These are phyloP conservation scores for Saccharomycopsis phalli DNA, from an alignment of 1,139 yeast species.

Conservation along the genomic window DNA sequence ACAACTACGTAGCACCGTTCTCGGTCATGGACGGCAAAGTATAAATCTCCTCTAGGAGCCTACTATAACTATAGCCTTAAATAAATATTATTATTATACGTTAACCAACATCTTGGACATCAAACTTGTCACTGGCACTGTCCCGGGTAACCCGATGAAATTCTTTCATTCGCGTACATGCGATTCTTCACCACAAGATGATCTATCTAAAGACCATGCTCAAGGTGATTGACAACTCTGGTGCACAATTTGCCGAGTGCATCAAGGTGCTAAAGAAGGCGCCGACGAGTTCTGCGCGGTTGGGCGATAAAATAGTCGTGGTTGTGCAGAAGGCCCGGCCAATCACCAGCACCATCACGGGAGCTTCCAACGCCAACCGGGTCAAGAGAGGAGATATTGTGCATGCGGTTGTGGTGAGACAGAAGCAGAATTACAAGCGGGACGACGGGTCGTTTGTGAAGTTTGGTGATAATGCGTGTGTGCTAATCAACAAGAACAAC, in stretches of 20 bases:
- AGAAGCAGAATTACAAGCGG: conserved; percentile 78
- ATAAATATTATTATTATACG: no score
- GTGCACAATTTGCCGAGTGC: conserved; percentile 93
- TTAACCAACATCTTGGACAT: no score
- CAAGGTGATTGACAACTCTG: conserved; percentile 89
- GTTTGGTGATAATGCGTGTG: conserved; percentile 97
- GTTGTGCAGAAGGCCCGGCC: conserved; percentile 92
- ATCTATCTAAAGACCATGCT: conserved; percentile 80
- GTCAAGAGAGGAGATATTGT: conserved; percentile 94
- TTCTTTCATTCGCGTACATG: no score
- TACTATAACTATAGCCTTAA: no score
- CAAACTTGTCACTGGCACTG: no score
- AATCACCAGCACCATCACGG: conserved; percentile 44
- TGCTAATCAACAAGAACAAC: conserved; percentile 73
- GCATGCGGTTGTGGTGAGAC: conserved; percentile 92
- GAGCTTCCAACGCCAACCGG: conserved; percentile 64
- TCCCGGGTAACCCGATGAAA: no score
- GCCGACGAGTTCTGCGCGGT: conserved; percentile 72
- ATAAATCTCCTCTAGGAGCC: no score
- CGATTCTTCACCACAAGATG: conserved; percentile 36
- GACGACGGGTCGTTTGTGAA: conserved; percentile 80
- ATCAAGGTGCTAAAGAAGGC: conserved; percentile 88
- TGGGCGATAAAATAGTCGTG: conserved; percentile 90
- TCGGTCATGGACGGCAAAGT: no score
- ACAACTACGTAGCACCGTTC: no score